A percentile compares a stretch with the other conserved stretches of the same genome.
Conservation (phyloP, 805 yeast species). For the Teunomyces kruisii region DNA sequence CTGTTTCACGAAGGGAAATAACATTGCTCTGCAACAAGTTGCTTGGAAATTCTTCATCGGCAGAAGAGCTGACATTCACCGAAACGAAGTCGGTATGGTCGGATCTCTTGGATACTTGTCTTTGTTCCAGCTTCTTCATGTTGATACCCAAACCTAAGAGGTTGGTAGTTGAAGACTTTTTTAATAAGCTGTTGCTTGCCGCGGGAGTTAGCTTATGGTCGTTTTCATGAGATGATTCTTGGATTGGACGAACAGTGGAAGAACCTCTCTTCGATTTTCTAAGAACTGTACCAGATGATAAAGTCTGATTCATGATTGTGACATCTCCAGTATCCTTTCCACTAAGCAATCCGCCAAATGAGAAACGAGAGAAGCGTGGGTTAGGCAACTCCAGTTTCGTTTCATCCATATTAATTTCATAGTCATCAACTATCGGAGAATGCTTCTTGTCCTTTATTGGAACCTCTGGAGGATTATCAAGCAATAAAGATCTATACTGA, state of each 20-base stretch:
- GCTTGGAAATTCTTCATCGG: slow-evolving; percentile 14
- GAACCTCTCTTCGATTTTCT: slow-evolving; percentile 11
- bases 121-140: background rate
- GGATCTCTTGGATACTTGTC: background rate
- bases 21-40: slow-evolving; percentile 8
- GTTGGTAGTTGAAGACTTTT: slow-evolving; percentile 22
- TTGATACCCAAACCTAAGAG: slow-evolving; percentile 27
- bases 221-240: background rate
- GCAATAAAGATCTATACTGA: slow-evolving; percentile 18
- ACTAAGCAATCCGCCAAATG: slow-evolving; percentile 35
- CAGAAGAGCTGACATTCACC: slow-evolving; percentile 16
- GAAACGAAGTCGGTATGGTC: slow-evolving; percentile 16
- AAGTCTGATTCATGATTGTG: slow-evolving; percentile 10
- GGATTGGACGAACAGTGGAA: background rate
- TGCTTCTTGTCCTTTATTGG: slow-evolving; percentile 4
- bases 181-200: slow-evolving; percentile 17
- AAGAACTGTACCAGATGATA: slow-evolving; percentile 19
- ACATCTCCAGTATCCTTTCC: slow-evolving; percentile 10
- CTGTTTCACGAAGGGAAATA: slow-evolving; percentile 7
- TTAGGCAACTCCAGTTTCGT: slow-evolving; percentile 25
- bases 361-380: slow-evolving; percentile 42
- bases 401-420: slow-evolving; percentile 7
- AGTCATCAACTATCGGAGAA: slow-evolving; percentile 1
- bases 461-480: slow-evolving; percentile 18
- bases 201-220: background rate